Evolutionary conservation across 2,329 filamentous ascomycete genomes (phyloP).

Genomic region (Xylariaceae sp.): DNA sequence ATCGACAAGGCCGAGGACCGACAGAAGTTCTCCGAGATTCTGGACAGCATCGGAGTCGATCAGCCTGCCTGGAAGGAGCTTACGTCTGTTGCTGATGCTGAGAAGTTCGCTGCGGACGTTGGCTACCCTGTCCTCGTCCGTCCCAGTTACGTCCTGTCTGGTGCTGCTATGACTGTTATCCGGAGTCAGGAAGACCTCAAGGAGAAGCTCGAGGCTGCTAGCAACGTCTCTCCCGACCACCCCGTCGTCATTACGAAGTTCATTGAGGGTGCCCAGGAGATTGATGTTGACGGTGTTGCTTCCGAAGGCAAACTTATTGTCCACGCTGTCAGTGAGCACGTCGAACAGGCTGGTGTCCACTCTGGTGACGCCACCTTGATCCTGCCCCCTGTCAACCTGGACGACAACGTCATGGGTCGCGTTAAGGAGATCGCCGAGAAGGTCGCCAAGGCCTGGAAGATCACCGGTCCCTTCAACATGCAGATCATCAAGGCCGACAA

Average conservation of each 20-base stretch:
- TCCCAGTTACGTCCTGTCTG: slow-evolving; percentile 91
- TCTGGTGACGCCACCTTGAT: slow-evolving; percentile 95
- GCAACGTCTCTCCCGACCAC: slow-evolving; percentile 88
- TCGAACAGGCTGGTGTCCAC: slow-evolving; percentile 96
- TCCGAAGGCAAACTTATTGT: slow-evolving; percentile 79
- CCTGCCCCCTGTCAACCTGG: slow-evolving; percentile 77
- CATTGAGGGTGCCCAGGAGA: slow-evolving; percentile 93
- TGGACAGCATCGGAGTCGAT: slow-evolving; percentile 94
- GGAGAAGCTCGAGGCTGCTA: slow-evolving; percentile 88
- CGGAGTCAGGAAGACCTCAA: slow-evolving; percentile 81
- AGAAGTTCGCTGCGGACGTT: slow-evolving; percentile 76
- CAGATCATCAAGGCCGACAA: slow-evolving; percentile 93
- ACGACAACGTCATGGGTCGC: slow-evolving; percentile 70
- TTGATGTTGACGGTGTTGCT: slow-evolving; percentile 91
- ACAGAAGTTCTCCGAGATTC: slow-evolving; percentile 96
- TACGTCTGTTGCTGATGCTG: slow-evolving; percentile 81
- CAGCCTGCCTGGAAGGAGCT: slow-evolving; percentile 98
- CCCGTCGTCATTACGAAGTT: slow-evolving; percentile 98
- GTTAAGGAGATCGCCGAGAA: slow-evolving; percentile 95
- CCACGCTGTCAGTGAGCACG: slow-evolving; percentile 90
- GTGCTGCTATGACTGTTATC: slow-evolving; percentile 98
- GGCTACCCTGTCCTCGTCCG: slow-evolving; percentile 93
- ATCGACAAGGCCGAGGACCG: slow-evolving; percentile 98
- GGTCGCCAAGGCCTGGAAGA: slow-evolving; percentile 94
- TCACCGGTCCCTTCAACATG: slow-evolving; percentile 99